These are phyloP conservation scores for Paecilomyces fulvus DNA, from an alignment of 2,329 filamentous ascomycete genomes.

Conservation along the genomic window DNA sequence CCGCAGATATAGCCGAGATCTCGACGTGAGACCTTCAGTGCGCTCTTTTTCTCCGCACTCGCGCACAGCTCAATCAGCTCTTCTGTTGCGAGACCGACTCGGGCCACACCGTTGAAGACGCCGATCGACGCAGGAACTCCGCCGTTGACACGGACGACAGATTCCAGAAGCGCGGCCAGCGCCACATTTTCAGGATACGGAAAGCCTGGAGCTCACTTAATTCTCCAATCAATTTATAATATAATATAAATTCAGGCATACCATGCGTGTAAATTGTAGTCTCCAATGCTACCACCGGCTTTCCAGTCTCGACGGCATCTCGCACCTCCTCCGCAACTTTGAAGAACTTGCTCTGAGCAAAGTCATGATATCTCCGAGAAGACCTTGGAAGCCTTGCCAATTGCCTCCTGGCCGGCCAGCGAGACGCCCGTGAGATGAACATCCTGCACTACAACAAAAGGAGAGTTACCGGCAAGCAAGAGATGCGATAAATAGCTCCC, in stretches of 20 bases:
- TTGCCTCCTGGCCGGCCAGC: conserved; percentile 9
- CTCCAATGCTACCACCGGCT: conserved; percentile 85
- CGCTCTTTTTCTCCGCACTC: conserved; percentile 56
- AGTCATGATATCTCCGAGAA: conserved; percentile 18
- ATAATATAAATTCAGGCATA: conserved; percentile 14
- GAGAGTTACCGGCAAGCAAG: conserved; percentile 9
- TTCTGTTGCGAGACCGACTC: conserved; percentile 64
- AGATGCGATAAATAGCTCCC: background rate
- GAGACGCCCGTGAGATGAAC: conserved; percentile 14
- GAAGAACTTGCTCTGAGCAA: conserved; percentile 45
- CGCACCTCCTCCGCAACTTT: conserved; percentile 73
- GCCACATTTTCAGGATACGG: conserved; percentile 65
- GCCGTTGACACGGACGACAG: conserved; percentile 70
- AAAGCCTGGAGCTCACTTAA: conserved; percentile 42
- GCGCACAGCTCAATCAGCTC: conserved; percentile 64
- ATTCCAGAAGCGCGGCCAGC: conserved; percentile 71
- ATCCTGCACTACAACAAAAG: conserved; percentile 4
- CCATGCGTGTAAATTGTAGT: conserved; percentile 97
- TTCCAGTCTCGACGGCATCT: conserved; percentile 63
- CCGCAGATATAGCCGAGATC: conserved; percentile 78
- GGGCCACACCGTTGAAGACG: conserved; percentile 72
- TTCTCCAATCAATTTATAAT: conserved; percentile 1
- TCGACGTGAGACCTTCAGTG: conserved; percentile 76
- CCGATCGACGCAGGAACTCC: conserved; percentile 86
- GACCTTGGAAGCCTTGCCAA: conserved; percentile 3